Percentiles rank a stretch among this genome's conserved stretches.
Conservation (phyloP, 805 yeast genomes). For the Sugiyamaella americana region DNA sequence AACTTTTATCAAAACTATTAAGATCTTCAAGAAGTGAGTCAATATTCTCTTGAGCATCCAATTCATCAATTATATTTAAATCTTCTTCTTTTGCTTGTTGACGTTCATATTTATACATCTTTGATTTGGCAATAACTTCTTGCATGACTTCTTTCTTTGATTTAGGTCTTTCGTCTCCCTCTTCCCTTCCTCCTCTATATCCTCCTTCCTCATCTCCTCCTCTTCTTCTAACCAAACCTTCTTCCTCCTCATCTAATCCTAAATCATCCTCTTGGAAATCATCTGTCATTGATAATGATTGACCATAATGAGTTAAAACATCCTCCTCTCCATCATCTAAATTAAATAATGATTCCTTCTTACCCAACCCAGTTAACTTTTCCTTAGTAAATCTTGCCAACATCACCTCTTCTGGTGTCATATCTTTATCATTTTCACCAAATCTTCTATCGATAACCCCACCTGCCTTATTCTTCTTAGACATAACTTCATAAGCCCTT, state of each 20-base stretch:
- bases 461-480: constrained; percentile 66
- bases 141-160: constrained; percentile 39
- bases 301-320: constrained; percentile 72
- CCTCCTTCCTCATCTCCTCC: constrained; percentile 31
- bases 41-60: constrained; percentile 33
- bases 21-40: constrained; percentile 30
- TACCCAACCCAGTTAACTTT: constrained; percentile 31
- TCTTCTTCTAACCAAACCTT: constrained; percentile 5
- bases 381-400: constrained; percentile 90
- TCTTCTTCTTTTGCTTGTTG: constrained; percentile 37
- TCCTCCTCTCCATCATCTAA: constrained; percentile 48
- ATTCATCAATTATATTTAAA: constrained; percentile 30
- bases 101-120: constrained; percentile 36
- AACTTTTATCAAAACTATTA: constrained; percentile 10
- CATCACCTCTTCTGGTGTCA: constrained; percentile 91
- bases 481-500: constrained; percentile 55
- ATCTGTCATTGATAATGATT: constrained; percentile 54
- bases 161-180: constrained; percentile 37
- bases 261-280: constrained; percentile 47
- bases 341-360: constrained; percentile 55
- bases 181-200: no score
- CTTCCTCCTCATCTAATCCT: constrained; percentile 32
- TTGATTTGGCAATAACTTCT: constrained; percentile 40
- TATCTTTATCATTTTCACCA: constrained; percentile 69
- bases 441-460: constrained; percentile 80